A percentile compares a stretch with the other conserved stretches of the same genome.
phyloP scores from a whole-genome alignment of 1,284 basidiomycete species.

The Ustilago sp. region DNA sequence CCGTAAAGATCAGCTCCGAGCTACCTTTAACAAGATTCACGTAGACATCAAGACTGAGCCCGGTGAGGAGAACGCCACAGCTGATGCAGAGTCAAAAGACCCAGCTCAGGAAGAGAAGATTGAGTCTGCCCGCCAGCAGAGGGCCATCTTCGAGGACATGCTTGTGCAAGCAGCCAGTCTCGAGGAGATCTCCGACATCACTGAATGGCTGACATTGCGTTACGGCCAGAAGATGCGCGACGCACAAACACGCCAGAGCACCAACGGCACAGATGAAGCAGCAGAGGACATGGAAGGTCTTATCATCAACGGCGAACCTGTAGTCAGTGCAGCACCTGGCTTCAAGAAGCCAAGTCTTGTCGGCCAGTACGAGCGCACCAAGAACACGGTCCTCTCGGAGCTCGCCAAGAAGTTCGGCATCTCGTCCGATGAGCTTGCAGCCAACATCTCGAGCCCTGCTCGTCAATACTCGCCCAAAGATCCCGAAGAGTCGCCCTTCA shows the following conservation, averaged over 20 bases:
- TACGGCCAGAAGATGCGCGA: conserved; percentile 73
- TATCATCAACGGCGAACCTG: conserved; percentile 30
- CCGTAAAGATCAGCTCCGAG: conserved; percentile 62
- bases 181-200: conserved; percentile 89
- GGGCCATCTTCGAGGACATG: conserved; percentile 54
- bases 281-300: conserved; percentile 70
- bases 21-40: conserved; percentile 56
- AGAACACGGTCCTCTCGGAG: conserved; percentile 80
- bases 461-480: conserved; percentile 77
- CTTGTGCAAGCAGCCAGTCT: conserved; percentile 73
- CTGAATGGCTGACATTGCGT: conserved; percentile 90
- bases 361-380: conserved; percentile 85
- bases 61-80: conserved; percentile 77
- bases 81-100: conserved; percentile 8
- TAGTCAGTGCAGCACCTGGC: conserved; percentile 68
- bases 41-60: conserved; percentile 75
- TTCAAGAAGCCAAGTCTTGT: conserved; percentile 86
- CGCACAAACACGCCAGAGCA: conserved; percentile 71
- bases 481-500: conserved; percentile 46
- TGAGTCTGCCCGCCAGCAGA: conserved; percentile 26
- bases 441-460: conserved; percentile 78
- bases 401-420: conserved; percentile 86
- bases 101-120: conserved; percentile 7
- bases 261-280: conserved; percentile 78
- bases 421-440: conserved; percentile 80